These are phyloP conservation scores for Chlorella sp. DNA, from an alignment of 139 green algal genomes.

Conservation along the genomic window DNA sequence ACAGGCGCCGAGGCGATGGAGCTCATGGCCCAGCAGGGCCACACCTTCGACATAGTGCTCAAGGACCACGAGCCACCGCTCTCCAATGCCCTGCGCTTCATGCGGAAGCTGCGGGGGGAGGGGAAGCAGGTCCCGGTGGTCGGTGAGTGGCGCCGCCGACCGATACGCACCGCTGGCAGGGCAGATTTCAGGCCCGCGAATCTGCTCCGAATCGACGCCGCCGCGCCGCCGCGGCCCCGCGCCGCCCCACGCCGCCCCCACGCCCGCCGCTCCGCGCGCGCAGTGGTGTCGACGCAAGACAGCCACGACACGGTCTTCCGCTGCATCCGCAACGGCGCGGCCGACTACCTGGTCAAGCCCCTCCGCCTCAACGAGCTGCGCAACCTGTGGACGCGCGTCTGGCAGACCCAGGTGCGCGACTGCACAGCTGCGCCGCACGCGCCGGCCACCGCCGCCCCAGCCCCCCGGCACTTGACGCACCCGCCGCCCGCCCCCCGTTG, in stretches of 20 bases:
- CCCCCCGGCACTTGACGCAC: too few species aligned
- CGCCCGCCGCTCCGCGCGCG: neutral
- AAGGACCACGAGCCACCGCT: slow-evolving; percentile 72
- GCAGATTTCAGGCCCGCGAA: neutral
- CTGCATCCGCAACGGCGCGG: slow-evolving; percentile 80
- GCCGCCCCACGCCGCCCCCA: neutral
- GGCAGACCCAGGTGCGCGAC: slow-evolving; percentile 57
- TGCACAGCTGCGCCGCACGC: too few species aligned
- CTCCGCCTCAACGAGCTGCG: slow-evolving; percentile 83
- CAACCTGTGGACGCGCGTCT: slow-evolving; percentile 86
- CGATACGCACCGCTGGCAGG: neutral
- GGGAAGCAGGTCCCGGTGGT: slow-evolving; percentile 65
- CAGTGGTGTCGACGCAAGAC: slow-evolving; percentile 72
- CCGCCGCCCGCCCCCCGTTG: too few species aligned
- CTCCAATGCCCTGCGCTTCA: slow-evolving; percentile 57
- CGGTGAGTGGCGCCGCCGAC: slow-evolving; percentile 25
- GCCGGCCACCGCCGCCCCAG: too few species aligned
- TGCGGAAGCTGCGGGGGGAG: slow-evolving; percentile 45
- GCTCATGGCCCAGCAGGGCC: too few species aligned
- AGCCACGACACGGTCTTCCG: slow-evolving; percentile 69
- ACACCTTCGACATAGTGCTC: slow-evolving; percentile 72
- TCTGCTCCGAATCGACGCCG: neutral
- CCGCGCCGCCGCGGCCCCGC: too few species aligned
- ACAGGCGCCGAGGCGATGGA: too few species aligned
- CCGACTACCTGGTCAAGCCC: slow-evolving; percentile 88